Evolutionary conservation across 805 yeast species (phyloP).

Genomic region (Pichia thaimueangensis): DNA sequence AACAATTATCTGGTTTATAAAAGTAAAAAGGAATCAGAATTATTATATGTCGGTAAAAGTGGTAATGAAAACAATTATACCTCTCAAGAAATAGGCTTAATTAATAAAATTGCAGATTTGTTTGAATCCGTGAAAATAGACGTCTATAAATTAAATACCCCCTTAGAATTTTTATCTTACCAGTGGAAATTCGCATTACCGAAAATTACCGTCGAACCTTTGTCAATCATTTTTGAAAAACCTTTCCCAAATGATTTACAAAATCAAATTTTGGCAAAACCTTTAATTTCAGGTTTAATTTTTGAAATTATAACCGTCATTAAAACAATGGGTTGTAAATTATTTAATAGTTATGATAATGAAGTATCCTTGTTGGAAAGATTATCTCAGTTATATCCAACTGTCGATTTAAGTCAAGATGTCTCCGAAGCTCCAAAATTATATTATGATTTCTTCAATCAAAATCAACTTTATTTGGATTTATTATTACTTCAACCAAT

Average conservation of each 20-base stretch:
- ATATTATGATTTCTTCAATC: slow-evolving; percentile 59
- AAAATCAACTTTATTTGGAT: slow-evolving; percentile 60
- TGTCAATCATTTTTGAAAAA: slow-evolving; percentile 67
- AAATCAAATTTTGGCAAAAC: slow-evolving; percentile 74
- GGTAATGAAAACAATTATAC: slow-evolving; percentile 40
- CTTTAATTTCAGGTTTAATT: slow-evolving; percentile 73
- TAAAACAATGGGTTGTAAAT: slow-evolving; percentile 69
- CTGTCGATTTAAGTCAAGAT: slow-evolving; percentile 21
- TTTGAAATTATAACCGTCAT: slow-evolving; percentile 68
- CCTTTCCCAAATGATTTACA: slow-evolving; percentile 53
- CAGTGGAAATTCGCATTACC: slow-evolving; percentile 87
- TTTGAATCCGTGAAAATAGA: slow-evolving; percentile 37
- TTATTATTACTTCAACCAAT: slow-evolving; percentile 79
- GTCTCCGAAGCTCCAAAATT: slow-evolving; percentile 48
- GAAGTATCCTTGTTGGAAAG: slow-evolving; percentile 52
- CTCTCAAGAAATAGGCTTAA: slow-evolving; percentile 34
- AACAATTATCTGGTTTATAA: slow-evolving; percentile 31
- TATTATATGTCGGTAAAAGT: slow-evolving; percentile 36
- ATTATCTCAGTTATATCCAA: slow-evolving; percentile 44
- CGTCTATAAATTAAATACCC: slow-evolving; percentile 43
- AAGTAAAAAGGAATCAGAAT: slow-evolving; percentile 38
- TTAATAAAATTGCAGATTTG: slow-evolving; percentile 32
- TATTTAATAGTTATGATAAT: slow-evolving; percentile 63
- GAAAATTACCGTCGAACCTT: slow-evolving; percentile 68
- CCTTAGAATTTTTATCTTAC: slow-evolving; percentile 56